Evolutionary conservation across 2,329 filamentous ascomycete species (phyloP), one percentile per base, ranked within the genome.

Genomic region (Fusarium coffeatum): DNA sequence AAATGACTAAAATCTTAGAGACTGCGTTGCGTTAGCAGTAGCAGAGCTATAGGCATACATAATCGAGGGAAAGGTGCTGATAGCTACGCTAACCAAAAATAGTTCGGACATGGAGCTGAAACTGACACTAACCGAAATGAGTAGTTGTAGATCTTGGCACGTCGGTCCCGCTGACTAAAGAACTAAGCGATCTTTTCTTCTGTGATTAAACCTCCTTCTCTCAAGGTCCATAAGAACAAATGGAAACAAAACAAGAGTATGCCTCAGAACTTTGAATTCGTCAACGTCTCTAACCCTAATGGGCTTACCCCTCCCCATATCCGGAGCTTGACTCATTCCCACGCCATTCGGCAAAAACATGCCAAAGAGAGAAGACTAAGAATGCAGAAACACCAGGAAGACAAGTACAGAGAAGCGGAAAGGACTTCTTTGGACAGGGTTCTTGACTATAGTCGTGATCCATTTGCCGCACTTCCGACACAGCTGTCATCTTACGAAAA

Each of bases 261-360:
- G 53, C 47, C 59, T 8, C 41, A 23, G 7, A 42, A 58, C 1
- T 62, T 58, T 18, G 53, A 58, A 34, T 62, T 62, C 25, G 23
- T 62, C 10, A n/a, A 47, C 3, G 30, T 62, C 7, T 62, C 53
- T 6, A 47, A 62, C 28, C 59, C 53, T 5, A 20, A 22, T 16
- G 53, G 22, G 6, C 41, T 41, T 13, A 22, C 37, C 5, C 18
- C 53, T 7, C 45, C 18, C 2, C 23, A 48, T 40, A 30, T 32
- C 23, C 59, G 59, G 45, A 62, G 49, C n/a, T 37, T 62, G 10
- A 42, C 41, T 20, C 30, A 53, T 48, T 53, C 53, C 7, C 59
- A 63, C 27, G 54, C 42, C 16, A 48, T 45, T 43, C 47, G 54
- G 27, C 50, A 58, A 42, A 45, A 23, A 13, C 59, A 63, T 48